Evolutionary conservation across 306 rosid species (phyloP).

Genomic region (Vigna radiata): DNA sequence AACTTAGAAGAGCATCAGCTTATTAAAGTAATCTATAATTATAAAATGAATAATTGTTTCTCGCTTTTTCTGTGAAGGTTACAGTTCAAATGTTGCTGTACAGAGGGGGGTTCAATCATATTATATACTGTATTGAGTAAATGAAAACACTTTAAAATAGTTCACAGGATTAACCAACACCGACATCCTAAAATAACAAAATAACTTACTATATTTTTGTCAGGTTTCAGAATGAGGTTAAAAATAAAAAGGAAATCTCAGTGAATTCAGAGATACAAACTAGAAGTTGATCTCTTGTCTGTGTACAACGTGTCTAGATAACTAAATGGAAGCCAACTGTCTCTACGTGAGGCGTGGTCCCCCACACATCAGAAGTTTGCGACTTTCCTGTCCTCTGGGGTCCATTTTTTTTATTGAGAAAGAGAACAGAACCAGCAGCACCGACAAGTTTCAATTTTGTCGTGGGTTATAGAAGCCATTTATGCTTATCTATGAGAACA

Average conservation of each 20-base stretch:
- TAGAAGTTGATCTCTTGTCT: not conserved
- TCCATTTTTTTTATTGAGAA: not conserved
- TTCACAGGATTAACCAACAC: not conserved
- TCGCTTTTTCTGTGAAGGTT: not conserved
- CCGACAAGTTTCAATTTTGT: constrained; percentile 48
- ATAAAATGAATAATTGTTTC: not conserved
- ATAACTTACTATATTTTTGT: not conserved
- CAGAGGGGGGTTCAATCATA: not conserved
- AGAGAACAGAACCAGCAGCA: too few species aligned
- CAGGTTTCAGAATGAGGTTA: constrained; percentile 6
- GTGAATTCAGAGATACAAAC: not conserved
- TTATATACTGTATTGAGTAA: not conserved
- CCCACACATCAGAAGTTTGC: not conserved
- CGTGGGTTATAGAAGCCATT: not conserved
- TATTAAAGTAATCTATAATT: constrained; percentile 11
- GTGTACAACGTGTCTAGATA: not conserved
- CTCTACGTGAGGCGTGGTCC: not conserved
- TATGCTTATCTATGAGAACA: not conserved
- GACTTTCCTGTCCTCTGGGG: constrained; percentile 35
- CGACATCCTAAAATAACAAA: not conserved
- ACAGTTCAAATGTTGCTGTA: not conserved
- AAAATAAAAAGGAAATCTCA: not conserved
- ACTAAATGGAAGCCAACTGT: not conserved
- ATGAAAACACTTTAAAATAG: not conserved
- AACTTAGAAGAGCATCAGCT: not conserved